Base-by-base conservation (phyloP, 2,329 filamentous ascomycete genomes). In the Aureobasidium sp. region DNA sequence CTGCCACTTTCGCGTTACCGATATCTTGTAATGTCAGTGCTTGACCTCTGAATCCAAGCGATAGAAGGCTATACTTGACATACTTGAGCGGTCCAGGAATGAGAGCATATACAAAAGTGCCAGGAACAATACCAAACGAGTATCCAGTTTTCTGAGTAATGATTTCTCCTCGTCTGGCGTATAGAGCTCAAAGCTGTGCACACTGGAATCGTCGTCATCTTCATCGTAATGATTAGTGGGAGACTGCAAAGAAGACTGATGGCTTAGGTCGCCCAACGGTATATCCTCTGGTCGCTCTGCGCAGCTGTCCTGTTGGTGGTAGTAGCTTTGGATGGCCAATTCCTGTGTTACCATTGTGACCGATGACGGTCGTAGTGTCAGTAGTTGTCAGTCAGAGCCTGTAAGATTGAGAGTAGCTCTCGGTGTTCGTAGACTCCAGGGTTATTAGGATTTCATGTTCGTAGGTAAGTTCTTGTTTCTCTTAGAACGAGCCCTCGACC, bases 71-170 rank as follows among this genome's bases (percentile, higher is more conserved):
- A 60, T 78, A 91, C 90, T 96, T 62, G 59, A 61, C n/a, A 60
- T 78, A 91, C 90, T 96, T 21, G 89, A 92, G 66, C 91, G 82
- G 73, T 96, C 91, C 66, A 96, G 75, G 71, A 96, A 96, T 65
- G 86, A 88, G 64, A 96, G 78, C 79, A 95, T 82, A 71, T 94
- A 97, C 13, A 96, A 79, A 62, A 93, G 72, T 11, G 90, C 88
- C 65, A 96, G 81, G 71, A 96, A 95, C 1, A 89, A 72, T 6
- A 96, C 90, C 59, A 97, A 80, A 65, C 82, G 84, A 61, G 84
- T 80, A 72, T 96, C 91, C 67, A 96, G 85, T 75, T 89, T 91
- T 21, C 53, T 30, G 61, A 91, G 79, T 9, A 95, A 86, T 4
- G 79, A 77, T 27, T 73, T 76, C 70, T 95, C 91, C 72, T 97